These are phyloP conservation scores for Penicillium cataractarum DNA, from an alignment of 495 filamentous ascomycete genomes.

Conservation along the genomic window DNA sequence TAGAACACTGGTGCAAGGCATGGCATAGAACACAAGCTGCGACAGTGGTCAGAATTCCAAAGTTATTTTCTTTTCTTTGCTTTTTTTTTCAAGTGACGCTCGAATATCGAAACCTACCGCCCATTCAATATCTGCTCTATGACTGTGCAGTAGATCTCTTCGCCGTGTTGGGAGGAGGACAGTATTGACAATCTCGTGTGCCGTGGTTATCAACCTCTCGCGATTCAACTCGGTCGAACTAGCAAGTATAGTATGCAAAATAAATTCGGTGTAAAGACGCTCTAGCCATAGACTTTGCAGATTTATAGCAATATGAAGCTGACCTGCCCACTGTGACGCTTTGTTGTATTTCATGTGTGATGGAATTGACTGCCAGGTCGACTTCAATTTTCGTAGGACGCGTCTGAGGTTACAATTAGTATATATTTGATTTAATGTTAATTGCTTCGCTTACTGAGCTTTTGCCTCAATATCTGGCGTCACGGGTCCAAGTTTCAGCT, in stretches of 20 bases:
- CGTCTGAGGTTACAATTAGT: neutral
- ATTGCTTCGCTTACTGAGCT: neutral
- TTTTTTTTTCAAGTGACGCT: neutral
- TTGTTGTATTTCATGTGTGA: conserved; percentile 1
- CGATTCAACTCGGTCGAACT: neutral
- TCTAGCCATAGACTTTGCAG: neutral
- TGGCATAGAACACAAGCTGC: conserved; percentile 17
- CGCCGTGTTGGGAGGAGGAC: conserved; percentile 11
- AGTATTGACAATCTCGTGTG: conserved; percentile 17
- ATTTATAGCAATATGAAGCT: neutral
- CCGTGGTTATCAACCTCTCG: conserved; percentile 9
- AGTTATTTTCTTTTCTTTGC: too few species aligned
- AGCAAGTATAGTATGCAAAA: conserved; percentile 9
- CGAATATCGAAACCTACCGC: neutral
- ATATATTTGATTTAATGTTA: neutral
- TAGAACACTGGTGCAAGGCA: conserved; percentile 18
- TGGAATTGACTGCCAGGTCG: conserved; percentile 1
- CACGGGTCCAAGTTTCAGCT: neutral
- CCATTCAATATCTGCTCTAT: conserved; percentile 5
- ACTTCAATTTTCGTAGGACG: neutral
- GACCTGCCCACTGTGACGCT: neutral
- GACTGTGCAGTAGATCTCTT: conserved; percentile 7
- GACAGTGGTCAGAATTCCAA: neutral
- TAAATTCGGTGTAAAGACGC: neutral
- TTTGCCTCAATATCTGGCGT: neutral